phyloP scores from a whole-genome alignment of 2,329 filamentous ascomycete genomes.

The Colletotrichum euphorbiae region DNA sequence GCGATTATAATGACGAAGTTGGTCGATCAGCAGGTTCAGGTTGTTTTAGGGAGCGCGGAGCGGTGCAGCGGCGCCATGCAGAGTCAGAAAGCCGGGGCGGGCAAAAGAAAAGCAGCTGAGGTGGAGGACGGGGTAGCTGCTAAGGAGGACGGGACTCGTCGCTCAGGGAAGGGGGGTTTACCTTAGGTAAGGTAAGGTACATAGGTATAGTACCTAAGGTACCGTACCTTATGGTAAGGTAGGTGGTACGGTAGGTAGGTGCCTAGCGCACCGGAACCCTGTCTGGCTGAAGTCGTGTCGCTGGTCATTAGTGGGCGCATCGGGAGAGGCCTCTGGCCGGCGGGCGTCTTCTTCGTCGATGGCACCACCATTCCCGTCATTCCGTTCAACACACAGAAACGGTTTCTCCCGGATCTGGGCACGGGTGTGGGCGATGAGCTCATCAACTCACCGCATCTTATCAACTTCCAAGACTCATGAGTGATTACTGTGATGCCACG shows the following conservation, averaged over 20 bases:
- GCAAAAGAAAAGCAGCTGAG: neutral
- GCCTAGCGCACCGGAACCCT: too few species aligned
- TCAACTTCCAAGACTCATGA: neutral
- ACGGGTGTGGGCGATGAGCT: conserved; percentile 9
- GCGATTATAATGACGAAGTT: conserved; percentile 12
- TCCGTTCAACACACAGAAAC: neutral
- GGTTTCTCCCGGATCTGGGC: neutral
- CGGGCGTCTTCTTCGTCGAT: neutral
- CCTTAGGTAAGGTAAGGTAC: too few species aligned
- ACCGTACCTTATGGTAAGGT: too few species aligned
- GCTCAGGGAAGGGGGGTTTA: too few species aligned
- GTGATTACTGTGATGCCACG: neutral
- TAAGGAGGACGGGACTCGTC: too few species aligned
- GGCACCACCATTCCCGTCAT: neutral
- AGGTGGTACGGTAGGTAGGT: too few species aligned
- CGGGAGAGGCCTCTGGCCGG: too few species aligned
- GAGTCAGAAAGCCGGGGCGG: neutral
- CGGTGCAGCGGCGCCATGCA: conserved; percentile 32
- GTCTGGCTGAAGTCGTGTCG: too few species aligned
- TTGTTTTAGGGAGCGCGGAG: conserved; percentile 24
- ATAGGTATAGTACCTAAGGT: too few species aligned
- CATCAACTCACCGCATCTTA: neutral
- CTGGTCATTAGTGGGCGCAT: too few species aligned
- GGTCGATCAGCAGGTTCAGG: conserved; percentile 17
- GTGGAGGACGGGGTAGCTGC: too few species aligned